phyloP scores from a whole-genome alignment of 2,329 filamentous ascomycete genomes.

The Apiospora aurea region DNA sequence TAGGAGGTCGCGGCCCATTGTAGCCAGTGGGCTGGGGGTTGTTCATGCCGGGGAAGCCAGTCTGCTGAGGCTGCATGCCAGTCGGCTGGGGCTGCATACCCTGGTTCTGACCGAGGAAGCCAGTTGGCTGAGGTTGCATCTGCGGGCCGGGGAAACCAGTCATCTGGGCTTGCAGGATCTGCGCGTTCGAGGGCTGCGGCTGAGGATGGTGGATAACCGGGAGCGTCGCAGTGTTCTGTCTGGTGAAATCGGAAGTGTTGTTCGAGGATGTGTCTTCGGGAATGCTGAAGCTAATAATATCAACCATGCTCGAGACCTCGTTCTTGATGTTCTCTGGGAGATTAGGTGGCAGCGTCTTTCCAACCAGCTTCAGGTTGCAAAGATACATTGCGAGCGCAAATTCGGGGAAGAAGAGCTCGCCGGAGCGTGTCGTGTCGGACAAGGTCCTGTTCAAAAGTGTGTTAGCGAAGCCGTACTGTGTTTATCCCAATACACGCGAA shows the following conservation, averaged over 20 bases:
- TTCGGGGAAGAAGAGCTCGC: slow-evolving; percentile 95
- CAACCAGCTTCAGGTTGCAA: slow-evolving; percentile 90
- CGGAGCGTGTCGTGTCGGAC: slow-evolving; percentile 94
- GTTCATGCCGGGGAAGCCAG: slow-evolving; percentile 69
- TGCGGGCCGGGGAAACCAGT: slow-evolving; percentile 68
- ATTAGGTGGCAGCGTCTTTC: slow-evolving; percentile 76
- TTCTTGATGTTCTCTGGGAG: slow-evolving; percentile 91
- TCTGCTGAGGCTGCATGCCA: slow-evolving; percentile 62
- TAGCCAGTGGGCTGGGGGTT: slow-evolving; percentile 83
- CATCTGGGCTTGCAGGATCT: slow-evolving; percentile 70
- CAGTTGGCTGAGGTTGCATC: slow-evolving; percentile 57
- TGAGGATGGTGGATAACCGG: slow-evolving; percentile 72
- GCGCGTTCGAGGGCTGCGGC: slow-evolving; percentile 75
- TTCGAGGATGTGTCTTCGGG: slow-evolving; percentile 72
- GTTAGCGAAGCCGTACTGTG: slow-evolving; percentile 31
- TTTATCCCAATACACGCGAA: not conserved
- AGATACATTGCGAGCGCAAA: slow-evolving; percentile 98
- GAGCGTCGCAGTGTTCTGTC: slow-evolving; percentile 56
- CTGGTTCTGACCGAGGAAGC: slow-evolving; percentile 64
- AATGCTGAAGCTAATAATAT: slow-evolving; percentile 96
- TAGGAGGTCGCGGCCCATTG: slow-evolving; percentile 78
- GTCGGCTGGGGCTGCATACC: slow-evolving; percentile 48
- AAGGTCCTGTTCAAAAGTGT: slow-evolving; percentile 68
- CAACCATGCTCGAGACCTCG: slow-evolving; percentile 98
- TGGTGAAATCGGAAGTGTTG: slow-evolving; percentile 76